Base-by-base conservation (phyloP, 2,329 filamentous ascomycete species). In the Ceratocystis lukuohia region DNA sequence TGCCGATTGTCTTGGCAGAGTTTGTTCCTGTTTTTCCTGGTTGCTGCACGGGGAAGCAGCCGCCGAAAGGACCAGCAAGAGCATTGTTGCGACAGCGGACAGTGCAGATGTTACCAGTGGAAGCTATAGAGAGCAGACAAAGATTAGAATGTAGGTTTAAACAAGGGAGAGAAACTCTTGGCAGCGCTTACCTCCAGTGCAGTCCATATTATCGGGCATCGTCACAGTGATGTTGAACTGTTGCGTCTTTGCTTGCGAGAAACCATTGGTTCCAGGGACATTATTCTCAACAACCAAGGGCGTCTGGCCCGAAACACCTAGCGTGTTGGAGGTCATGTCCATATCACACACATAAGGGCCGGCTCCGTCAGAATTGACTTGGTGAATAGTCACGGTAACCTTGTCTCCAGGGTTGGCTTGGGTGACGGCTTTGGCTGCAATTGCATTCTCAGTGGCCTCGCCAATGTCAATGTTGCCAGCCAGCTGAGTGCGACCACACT, bases 401-500 rank as follows among this genome's bases (percentile, higher is more conserved):
- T 75, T 68, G 46, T 67, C 62, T 37, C 82, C 81, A 1, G 75
- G 70, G 69, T 76, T 71, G 65, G 84, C 82, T 66, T 79, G 74
- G 1, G 82, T 84, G 3, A 84, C 79, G 3, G 74, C 71, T 1
- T 70, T 69, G 3, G 76, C 77, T 5, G 77, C 73, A 1, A 84
- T 69, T 4, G 79, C 79, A 66, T 80, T 79, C 73, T 84, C 80
- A 0, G 80, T 83, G 69, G 79, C 79, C 72, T 81, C 79, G 46
- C 78, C 79, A 65, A 87, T 77, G 69, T 87, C 82, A 71, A 88
- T 87, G 75, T 81, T 83, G 59, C 85, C 85, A 65, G 76, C 71
- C 61, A 82, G 72, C 72, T 86, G 78, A 7, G 84, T 88, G 68
- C 84, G 80, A 57, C 85, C 85, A 71, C 85, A 88, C 67, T 81